phyloP scores from a whole-genome alignment of 2,329 filamentous ascomycete species.

The Elsinoe batatas region DNA sequence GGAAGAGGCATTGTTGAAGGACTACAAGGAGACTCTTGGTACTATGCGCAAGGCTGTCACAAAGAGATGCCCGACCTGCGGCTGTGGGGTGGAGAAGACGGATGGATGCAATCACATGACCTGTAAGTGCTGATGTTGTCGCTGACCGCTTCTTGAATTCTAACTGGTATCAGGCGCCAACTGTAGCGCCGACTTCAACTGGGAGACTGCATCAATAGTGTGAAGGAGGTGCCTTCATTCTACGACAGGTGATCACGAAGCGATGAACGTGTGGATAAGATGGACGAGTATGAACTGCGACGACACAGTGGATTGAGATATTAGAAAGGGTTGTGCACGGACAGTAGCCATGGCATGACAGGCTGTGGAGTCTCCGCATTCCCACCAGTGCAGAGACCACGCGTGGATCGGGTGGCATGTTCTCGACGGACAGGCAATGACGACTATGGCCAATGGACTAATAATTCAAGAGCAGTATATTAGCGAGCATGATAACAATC shows the following conservation, averaged over 20 bases:
- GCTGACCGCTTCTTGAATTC: neutral
- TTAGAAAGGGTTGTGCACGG: neutral
- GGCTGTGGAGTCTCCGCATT: constrained; percentile 6
- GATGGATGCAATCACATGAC: constrained; percentile 13
- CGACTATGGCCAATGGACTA: neutral
- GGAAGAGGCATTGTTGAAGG: constrained; percentile 1
- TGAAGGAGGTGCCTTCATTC: neutral
- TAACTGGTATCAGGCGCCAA: neutral
- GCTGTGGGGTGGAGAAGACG: neutral
- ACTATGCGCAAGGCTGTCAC: constrained; percentile 12
- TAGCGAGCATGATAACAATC: neutral
- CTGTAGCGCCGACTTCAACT: neutral
- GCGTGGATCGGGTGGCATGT: neutral
- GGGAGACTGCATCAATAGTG: neutral
- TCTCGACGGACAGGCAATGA: neutral
- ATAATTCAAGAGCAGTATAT: neutral
- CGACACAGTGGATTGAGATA: neutral
- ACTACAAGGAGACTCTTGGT: neutral
- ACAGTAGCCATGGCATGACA: neutral
- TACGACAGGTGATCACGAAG: too few species aligned
- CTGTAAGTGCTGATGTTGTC: constrained; percentile 7
- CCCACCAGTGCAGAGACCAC: neutral
- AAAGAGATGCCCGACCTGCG: constrained; percentile 13
- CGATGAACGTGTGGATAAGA: neutral
- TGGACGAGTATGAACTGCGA: neutral